These are phyloP conservation scores for Musa acuminata DNA, from an alignment of 176 grass and related monocot genomes.

Conservation along the genomic window DNA sequence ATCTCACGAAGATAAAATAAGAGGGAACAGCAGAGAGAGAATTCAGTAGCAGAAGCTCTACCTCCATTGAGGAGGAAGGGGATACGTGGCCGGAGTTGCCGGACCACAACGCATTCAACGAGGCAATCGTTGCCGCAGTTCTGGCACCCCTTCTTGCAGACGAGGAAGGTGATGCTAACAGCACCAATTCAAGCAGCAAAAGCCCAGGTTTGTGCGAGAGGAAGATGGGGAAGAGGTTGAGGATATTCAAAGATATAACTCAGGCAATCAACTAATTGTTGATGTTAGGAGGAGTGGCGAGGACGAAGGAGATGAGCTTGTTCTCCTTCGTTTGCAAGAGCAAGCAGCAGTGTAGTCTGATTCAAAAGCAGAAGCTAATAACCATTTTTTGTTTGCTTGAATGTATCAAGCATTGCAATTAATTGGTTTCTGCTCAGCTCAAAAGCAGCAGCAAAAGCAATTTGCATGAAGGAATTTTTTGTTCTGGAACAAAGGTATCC, in stretches of 20 bases:
- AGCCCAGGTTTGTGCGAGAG: slow-evolving; percentile 63
- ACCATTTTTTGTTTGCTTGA: too few relatives aligned
- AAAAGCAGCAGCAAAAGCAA: too few relatives aligned
- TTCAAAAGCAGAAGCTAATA: too few relatives aligned
- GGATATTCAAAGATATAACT: slow-evolving; percentile 92
- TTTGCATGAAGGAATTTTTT: too few relatives aligned
- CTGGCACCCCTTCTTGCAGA: slow-evolving; percentile 46
- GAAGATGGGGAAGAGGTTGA: slow-evolving; percentile 62
- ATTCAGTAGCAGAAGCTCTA: slow-evolving; percentile 38
- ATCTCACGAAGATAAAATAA: too few relatives aligned
- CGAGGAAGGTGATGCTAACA: background rate
- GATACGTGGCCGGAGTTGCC: slow-evolving; percentile 87
- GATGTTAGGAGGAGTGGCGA: too few relatives aligned
- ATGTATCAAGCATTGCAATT: too few relatives aligned
- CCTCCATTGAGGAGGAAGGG: slow-evolving; percentile 56
- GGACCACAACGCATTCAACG: slow-evolving; percentile 65
- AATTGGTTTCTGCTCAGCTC: too few relatives aligned
- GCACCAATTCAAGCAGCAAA: slow-evolving; percentile 4
- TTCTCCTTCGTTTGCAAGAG: background rate
- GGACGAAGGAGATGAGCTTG: slow-evolving; percentile 8
- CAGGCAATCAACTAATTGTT: slow-evolving; percentile 26
- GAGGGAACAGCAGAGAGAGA: slow-evolving; percentile 17
- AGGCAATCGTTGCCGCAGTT: slow-evolving; percentile 55
- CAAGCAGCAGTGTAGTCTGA: too few relatives aligned
- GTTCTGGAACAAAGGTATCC: too few relatives aligned